Percentiles rank a stretch among this genome's conserved stretches.
Conservation (phyloP, 1,284 basidiomycete genomes). For the Ustilago hordei region DNA sequence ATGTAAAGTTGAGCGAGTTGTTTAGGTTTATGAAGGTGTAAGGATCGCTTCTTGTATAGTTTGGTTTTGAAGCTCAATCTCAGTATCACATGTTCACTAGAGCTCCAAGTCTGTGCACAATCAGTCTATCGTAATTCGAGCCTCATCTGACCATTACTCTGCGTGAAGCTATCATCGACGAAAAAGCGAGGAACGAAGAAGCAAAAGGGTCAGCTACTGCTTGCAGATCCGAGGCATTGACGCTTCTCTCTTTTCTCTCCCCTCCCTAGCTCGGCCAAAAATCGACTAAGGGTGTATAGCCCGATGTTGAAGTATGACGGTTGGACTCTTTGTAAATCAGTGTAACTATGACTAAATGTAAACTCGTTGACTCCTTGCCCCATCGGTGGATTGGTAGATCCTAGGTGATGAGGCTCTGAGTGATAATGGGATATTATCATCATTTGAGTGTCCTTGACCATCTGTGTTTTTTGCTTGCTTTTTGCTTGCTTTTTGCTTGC, state of each 20-base stretch:
- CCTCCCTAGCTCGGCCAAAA: neutral
- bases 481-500: too few species aligned
- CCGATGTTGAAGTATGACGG: neutral
- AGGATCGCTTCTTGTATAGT: conserved; percentile 3
- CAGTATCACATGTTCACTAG: too few species aligned
- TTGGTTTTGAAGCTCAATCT: neutral
- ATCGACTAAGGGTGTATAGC: too few species aligned
- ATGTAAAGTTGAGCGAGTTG: conserved; percentile 61
- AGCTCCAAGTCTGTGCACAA: too few species aligned
- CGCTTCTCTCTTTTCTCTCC: neutral
- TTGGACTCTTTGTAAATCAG: conserved; percentile 21
- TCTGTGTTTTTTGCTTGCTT: too few species aligned
- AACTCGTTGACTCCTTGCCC: conserved; percentile 33
- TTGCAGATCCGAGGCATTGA: neutral
- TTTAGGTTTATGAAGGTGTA: conserved; percentile 64
- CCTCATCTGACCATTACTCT: too few species aligned
- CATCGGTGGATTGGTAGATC: conserved; percentile 31
- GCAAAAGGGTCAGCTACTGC: conserved; percentile 3
- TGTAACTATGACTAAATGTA: conserved; percentile 51
- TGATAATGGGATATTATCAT: conserved; percentile 42
- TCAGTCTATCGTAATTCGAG: too few species aligned
- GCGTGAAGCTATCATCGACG: neutral
- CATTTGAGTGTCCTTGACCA: conserved; percentile 16
- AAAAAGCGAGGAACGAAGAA: neutral
- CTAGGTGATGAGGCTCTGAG: conserved; percentile 36